Conservation (phyloP, 1,139 yeast genomes). For the Yamadazyma mexicana region DNA sequence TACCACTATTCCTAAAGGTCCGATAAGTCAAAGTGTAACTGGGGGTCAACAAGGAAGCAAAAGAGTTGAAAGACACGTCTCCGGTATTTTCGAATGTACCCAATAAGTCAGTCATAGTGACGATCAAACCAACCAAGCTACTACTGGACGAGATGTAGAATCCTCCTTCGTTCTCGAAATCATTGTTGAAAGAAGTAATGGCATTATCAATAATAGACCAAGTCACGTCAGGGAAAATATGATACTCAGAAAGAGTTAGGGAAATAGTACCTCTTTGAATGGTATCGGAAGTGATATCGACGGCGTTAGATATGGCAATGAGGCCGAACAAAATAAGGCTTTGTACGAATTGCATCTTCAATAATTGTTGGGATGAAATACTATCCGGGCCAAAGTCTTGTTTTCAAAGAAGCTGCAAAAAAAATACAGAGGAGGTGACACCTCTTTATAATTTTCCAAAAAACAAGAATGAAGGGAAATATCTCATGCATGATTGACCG, state of each 20-base stretch:
- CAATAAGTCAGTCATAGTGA: conserved; percentile 10
- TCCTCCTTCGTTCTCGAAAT: conserved; percentile 23
- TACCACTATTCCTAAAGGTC: conserved; percentile 28
- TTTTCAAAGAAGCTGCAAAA: no score
- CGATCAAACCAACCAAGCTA: conserved; percentile 12
- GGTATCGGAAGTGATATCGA: conserved; percentile 9
- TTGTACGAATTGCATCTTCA: background rate
- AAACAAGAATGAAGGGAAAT: no score
- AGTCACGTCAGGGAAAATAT: conserved; percentile 21
- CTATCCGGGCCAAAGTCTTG: no score
- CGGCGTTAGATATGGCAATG: conserved; percentile 3
- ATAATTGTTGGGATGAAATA: no score
- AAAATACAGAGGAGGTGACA: no score
- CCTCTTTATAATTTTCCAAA: no score
- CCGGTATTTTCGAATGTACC: conserved; percentile 24
- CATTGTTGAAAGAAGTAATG: conserved; percentile 23
- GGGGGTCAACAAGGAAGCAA: conserved; percentile 19
- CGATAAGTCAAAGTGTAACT: conserved; percentile 20
- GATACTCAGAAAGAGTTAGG: conserved; percentile 8
- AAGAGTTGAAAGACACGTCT: conserved; percentile 23
- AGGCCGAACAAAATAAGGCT: background rate
- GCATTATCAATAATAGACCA: conserved; percentile 35
- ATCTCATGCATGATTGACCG: no score
- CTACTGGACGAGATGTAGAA: conserved; percentile 20
- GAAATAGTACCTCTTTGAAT: conserved; percentile 10